Base-by-base conservation (phyloP, 768 basidiomycete species). In the Termitomyces sp. region DNA sequence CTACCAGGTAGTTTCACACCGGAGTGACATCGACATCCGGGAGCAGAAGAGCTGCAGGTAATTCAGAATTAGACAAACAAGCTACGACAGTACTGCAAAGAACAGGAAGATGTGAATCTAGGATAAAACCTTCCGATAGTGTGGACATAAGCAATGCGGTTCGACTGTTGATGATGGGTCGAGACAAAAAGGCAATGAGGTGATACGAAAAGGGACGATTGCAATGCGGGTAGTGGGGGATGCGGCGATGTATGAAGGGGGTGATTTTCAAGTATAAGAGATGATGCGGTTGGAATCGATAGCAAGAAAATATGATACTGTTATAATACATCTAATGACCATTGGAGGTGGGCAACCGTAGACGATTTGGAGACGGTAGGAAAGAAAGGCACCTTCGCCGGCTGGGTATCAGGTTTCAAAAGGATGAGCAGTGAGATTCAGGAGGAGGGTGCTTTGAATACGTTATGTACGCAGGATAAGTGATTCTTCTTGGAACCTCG, bases 381-480 rank as follows among this genome's bases (percentile, higher is more conserved):
- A 19, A 12, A 38, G 25, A 38, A 2, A 14, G 25, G 7, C 37
- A 25, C 25, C 1, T 38, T 27, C 0, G 34, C 16, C 29, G 49
- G 34, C 34, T 31, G 12, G 23, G 40, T 14, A 9, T 53, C 27
- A 2, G 21, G 4, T 21, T 25, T 16, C 5, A 21, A 12, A 3
- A 25, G 2, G 5, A 14, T 9, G 17, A 14, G 19, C 17, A 4
- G n/a, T n/a, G 23, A 35, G 16, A 2, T 37, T 50, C 35, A 12
- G 31, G 29, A 19, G 38, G 29, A 16, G 53, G 23, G 25, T 53
- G 19, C 14, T 51, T 52, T 4, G 57, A 53, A 25, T 62, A 59
- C 19, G 60, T 59, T 27, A 62, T 59, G 27, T 53, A 62, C 37
- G 57, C 57, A 27, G 60, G 57, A 32, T 58, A 47, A 10, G 45